Evolutionary conservation across 2,329 filamentous ascomycete genomes (phyloP), one percentile per base, ranked within the genome.

Genomic region (Chaetomiaceae sp.): DNA sequence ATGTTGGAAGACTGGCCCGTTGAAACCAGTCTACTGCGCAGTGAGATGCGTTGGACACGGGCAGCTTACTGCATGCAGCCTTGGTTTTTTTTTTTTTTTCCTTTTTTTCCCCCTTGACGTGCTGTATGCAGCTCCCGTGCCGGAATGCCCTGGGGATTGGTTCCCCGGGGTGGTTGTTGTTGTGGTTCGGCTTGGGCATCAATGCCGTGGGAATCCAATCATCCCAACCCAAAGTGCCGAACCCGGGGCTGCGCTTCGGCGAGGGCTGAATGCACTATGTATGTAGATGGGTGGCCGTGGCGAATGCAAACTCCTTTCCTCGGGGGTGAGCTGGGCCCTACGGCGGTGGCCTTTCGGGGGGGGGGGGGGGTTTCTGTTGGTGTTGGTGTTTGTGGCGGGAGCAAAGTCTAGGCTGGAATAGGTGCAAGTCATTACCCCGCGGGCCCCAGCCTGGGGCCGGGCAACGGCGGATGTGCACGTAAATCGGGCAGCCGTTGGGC

Each of bases 61-160:
- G 14, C 33, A 23, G 18, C 16, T 40, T 36, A 43, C 48, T 55
- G 53, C 53, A 55, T 44, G 53, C 48, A 55, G 48, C 48, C 53
- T 44, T 51, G 48, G 5, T 46, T 54, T 46, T 44, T 20, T n/a
- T 8, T n/a, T n/a, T n/a, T n/a, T n/a, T n/a, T n/a, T n/a, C n/a
- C n/a, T n/a, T n/a, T n/a, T n/a, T n/a, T n/a, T n/a, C n/a, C n/a
- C n/a, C n/a, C n/a, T n/a, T 50, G 41, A 45, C 29, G 34, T 29
- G 52, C 46, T 29, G 18, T 36, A 16, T 25, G 47, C 36, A 32
- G 29, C 18, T 21, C n/a, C 11, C n/a, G 10, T 40, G 33, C 11
- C 29, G 18, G 25, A 5, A 27, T 27, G 25, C 25, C 25, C 25
- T 37, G 36, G n/a, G 16, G 38, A 30, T 36, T 43, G 42, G 42